phyloP scores from a whole-genome alignment of 495 filamentous ascomycete species.

The Trichocladium uniseriatum region DNA sequence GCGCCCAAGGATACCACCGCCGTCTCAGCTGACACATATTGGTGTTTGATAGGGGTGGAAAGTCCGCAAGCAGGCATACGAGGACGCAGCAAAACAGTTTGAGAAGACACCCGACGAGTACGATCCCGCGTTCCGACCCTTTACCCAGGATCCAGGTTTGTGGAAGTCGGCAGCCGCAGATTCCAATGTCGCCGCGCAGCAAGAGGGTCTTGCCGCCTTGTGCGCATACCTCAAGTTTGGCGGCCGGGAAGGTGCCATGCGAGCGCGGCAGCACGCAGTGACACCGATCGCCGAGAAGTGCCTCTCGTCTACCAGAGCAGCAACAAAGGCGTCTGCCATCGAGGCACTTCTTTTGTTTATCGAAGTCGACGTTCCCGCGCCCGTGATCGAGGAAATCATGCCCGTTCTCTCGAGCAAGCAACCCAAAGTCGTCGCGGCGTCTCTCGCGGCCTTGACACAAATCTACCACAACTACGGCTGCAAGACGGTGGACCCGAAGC shows the following conservation, averaged over 20 bases:
- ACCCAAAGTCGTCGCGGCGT: slow-evolving; percentile 85
- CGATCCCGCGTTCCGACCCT: slow-evolving; percentile 75
- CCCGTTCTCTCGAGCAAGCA: slow-evolving; percentile 83
- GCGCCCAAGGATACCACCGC: not conserved
- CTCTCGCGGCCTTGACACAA: slow-evolving; percentile 64
- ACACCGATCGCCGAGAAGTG: slow-evolving; percentile 84
- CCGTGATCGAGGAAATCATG: slow-evolving; percentile 82
- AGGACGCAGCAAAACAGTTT: slow-evolving; percentile 81
- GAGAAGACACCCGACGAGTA: slow-evolving; percentile 78
- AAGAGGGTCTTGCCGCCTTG: slow-evolving; percentile 78
- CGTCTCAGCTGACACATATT: not conserved
- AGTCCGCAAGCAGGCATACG: slow-evolving; percentile 89
- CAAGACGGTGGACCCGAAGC: slow-evolving; percentile 94
- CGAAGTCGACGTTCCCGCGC: slow-evolving; percentile 78
- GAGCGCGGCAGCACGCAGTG: slow-evolving; percentile 68
- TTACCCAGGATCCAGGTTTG: slow-evolving; percentile 71
- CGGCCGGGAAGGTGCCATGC: slow-evolving; percentile 65
- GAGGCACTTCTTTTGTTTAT: slow-evolving; percentile 85
- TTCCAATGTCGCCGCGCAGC: slow-evolving; percentile 95
- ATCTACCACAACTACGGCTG: slow-evolving; percentile 91
- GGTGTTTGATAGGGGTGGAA: slow-evolving; percentile 67
- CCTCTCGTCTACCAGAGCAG: slow-evolving; percentile 73
- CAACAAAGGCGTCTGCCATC: slow-evolving; percentile 74
- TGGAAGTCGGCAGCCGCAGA: slow-evolving; percentile 92
- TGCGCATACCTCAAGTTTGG: slow-evolving; percentile 87